These are phyloP conservation scores for Phalaenopsis hybrid DNA, from an alignment of 116 monocot species.

Conservation along the genomic window DNA sequence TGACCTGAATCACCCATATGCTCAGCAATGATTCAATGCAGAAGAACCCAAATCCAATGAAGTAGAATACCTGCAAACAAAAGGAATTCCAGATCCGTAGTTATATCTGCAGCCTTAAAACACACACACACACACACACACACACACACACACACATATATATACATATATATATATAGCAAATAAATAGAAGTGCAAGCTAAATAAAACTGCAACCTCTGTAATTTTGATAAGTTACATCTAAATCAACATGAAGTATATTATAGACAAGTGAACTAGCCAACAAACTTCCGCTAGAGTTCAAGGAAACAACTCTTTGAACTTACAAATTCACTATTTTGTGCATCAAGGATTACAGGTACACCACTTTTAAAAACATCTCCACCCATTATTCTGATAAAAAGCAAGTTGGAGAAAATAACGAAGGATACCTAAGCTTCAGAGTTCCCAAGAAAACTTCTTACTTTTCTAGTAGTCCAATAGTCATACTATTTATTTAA, in stretches of 20 bases:
- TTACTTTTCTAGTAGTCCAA: not conserved
- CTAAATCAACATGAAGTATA: not conserved
- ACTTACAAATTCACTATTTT: not conserved
- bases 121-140: too few relatives aligned
- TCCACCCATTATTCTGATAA: not conserved
- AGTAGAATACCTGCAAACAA: slow-evolving; percentile 71
- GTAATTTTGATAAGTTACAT: not conserved
- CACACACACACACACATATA: too few relatives aligned
- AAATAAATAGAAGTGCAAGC: too few relatives aligned
- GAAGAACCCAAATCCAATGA: slow-evolving; percentile 84
- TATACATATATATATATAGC: not conserved
- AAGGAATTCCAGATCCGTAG: slow-evolving; percentile 3
- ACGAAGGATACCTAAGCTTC: not conserved
- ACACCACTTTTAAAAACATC: not conserved
- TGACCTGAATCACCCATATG: slow-evolving; percentile 80
- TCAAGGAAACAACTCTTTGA: not conserved
- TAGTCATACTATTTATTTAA: not conserved
- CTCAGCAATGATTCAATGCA: slow-evolving; percentile 72
- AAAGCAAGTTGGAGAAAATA: not conserved
- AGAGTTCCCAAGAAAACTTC: not conserved
- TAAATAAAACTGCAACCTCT: not conserved
- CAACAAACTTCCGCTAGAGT: not conserved
- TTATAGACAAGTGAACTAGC: not conserved
- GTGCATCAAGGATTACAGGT: not conserved
- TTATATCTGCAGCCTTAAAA: not conserved